A percentile compares a stretch with the other conserved stretches of the same genome.
phyloP scores from a whole-genome alignment of 257 asterid genomes.

The Nicotiana otophora region DNA sequence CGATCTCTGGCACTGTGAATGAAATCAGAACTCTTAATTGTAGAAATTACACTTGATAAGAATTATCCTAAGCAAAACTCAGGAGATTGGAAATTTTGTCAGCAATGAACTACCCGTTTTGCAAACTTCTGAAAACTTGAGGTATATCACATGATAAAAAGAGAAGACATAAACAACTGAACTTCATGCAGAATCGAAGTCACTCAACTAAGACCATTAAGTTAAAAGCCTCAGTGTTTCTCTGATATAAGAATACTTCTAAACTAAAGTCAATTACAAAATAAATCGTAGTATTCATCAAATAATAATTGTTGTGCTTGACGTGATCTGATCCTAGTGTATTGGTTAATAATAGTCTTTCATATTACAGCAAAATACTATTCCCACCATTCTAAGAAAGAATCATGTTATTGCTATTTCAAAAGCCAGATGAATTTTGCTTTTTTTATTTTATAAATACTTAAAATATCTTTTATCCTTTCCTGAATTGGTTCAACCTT shows the following conservation, averaged over 20 bases:
- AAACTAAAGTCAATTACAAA: neutral
- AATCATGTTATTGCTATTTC: neutral
- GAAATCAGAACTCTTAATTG: neutral
- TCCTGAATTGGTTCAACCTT: neutral
- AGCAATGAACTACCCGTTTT: neutral
- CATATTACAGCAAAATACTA: neutral
- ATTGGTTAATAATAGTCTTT: neutral
- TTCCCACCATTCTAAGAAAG: neutral
- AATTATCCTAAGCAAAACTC: neutral
- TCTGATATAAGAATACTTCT: neutral
- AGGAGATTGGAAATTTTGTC: neutral
- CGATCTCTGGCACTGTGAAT: constrained; percentile 88
- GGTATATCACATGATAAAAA: neutral
- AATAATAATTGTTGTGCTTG: neutral
- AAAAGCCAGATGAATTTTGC: neutral
- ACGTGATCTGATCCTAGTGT: neutral
- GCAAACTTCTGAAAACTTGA: neutral
- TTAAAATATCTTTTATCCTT: neutral
- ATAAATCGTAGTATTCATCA: neutral
- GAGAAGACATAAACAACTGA: neutral
- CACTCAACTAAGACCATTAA: neutral
- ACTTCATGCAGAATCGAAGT: neutral
- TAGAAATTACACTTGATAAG: neutral
- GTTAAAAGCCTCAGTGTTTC: neutral
- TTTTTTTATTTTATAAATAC: neutral